A percentile compares a stretch with the other conserved stretches of the same genome.
Conservation (phyloP, 371 early-diverging fungal genomes). For the Rhizomucor miehei region DNA sequence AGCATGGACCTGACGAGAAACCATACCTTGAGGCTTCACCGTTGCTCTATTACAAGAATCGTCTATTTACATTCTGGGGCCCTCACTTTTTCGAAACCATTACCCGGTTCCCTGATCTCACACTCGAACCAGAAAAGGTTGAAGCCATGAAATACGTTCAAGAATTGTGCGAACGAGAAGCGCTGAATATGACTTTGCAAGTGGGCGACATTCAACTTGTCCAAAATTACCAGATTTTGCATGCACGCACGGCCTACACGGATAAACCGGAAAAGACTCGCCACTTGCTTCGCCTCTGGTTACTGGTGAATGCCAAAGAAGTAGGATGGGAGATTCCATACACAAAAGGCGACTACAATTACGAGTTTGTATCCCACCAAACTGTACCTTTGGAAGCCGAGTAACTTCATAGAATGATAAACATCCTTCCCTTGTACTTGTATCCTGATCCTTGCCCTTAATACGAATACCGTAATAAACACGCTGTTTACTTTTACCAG, state of each 20-base stretch:
- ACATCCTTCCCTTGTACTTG: neutral
- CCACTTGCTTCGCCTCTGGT: conserved; percentile 41
- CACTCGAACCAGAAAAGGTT: conserved; percentile 22
- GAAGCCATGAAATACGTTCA: conserved; percentile 44
- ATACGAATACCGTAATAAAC: too few relatives aligned
- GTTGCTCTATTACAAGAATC: conserved; percentile 25
- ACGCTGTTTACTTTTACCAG: too few relatives aligned
- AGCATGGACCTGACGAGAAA: conserved; percentile 28
- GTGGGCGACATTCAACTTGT: conserved; percentile 46
- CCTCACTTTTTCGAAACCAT: conserved; percentile 48
- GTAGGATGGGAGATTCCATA: conserved; percentile 40
- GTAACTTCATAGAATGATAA: too few relatives aligned
- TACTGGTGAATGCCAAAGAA: conserved; percentile 27
- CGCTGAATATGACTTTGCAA: conserved; percentile 39
- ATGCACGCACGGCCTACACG: conserved; percentile 39
- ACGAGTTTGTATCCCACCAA: conserved; percentile 16
- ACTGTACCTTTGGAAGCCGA: conserved; percentile 42
- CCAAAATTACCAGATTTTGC: conserved; percentile 42
- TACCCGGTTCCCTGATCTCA: conserved; percentile 32
- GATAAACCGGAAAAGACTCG: conserved; percentile 30
- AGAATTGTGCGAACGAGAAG: conserved; percentile 34
- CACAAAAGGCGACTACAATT: conserved; percentile 28
- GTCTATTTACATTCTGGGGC: conserved; percentile 41
- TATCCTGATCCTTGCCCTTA: too few relatives aligned
- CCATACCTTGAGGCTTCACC: conserved; percentile 33